Conservation (phyloP, 305 asterid genomes). For the Coffea humblotiana region DNA sequence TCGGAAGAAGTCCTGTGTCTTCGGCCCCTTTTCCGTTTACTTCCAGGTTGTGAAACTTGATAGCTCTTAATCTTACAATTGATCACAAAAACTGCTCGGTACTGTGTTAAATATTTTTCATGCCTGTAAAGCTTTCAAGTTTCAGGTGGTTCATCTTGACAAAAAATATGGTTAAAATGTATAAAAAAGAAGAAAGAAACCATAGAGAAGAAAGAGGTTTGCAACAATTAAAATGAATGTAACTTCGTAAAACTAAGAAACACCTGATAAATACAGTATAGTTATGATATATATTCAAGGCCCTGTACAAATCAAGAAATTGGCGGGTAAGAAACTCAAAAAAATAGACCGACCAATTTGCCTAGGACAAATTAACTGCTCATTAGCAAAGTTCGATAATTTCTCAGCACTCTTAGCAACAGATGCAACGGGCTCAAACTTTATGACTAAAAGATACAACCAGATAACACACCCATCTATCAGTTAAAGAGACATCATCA, state of each 20-base stretch:
- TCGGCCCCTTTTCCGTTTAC: conserved; percentile 60
- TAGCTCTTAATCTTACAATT: conserved; percentile 62
- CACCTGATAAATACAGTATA: too few relatives aligned
- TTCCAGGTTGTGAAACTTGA: conserved; percentile 49
- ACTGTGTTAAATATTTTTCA: conserved; percentile 68
- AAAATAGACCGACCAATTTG: neutral
- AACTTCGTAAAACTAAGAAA: too few relatives aligned
- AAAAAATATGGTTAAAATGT: neutral
- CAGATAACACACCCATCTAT: neutral
- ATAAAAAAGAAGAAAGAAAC: neutral
- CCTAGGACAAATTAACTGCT: neutral
- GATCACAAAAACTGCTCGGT: conserved; percentile 82
- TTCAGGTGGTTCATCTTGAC: neutral
- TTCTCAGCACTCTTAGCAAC: neutral
- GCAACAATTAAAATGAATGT: neutral
- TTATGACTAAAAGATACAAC: neutral
- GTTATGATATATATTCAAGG: too few relatives aligned
- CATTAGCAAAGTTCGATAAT: neutral
- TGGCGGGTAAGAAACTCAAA: neutral
- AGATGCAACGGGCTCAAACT: neutral
- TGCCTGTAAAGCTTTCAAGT: conserved; percentile 50
- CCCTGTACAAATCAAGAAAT: too few relatives aligned
- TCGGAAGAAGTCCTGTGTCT: conserved; percentile 20
- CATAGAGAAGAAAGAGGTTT: neutral
- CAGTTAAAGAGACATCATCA: neutral